Conservation (phyloP, 73 alveolate species). For the Paraurostyla sp. region DNA sequence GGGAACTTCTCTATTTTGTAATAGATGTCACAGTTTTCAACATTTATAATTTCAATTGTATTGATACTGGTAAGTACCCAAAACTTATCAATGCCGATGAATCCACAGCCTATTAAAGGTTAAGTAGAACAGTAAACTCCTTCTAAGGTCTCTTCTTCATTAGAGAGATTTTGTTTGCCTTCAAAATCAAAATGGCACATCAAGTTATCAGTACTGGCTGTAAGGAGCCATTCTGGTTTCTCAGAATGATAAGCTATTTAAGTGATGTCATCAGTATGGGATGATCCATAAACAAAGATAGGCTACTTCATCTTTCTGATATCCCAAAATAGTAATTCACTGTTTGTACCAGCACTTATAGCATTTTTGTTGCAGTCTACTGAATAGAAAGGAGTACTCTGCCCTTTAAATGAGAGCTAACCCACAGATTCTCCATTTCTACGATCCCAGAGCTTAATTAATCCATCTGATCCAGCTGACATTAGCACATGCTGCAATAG, state of each 20-base stretch:
- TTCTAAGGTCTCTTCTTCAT: conserved; percentile 54
- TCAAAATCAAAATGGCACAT: conserved; percentile 41
- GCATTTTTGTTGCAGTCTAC: conserved; percentile 14
- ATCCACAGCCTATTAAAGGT: conserved; percentile 59
- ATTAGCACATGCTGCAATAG: neutral
- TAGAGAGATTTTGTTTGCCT: neutral
- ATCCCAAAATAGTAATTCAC: conserved; percentile 53
- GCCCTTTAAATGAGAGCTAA: neutral
- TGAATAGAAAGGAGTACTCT: conserved; percentile 27
- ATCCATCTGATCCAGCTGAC: conserved; percentile 40
- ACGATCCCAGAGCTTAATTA: conserved; percentile 52
- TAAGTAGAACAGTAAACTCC: conserved; percentile 50
- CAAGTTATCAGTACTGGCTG: conserved; percentile 43
- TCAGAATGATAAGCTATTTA: conserved; percentile 5
- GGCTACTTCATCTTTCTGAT: conserved; percentile 31
- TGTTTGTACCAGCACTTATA: conserved; percentile 40
- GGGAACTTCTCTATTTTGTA: conserved; percentile 53
- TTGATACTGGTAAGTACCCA: conserved; percentile 46
- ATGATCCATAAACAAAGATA: neutral
- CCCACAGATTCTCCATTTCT: conserved; percentile 39
- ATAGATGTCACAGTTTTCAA: conserved; percentile 1
- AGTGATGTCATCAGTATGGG: conserved; percentile 61
- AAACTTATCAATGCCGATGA: neutral
- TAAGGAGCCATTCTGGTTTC: conserved; percentile 35
- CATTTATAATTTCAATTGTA: conserved; percentile 24